Evolutionary conservation across 2,329 filamentous ascomycete genomes (phyloP), one percentile per base, ranked within the genome.

Genomic region (Penicillium psychrosexuale): DNA sequence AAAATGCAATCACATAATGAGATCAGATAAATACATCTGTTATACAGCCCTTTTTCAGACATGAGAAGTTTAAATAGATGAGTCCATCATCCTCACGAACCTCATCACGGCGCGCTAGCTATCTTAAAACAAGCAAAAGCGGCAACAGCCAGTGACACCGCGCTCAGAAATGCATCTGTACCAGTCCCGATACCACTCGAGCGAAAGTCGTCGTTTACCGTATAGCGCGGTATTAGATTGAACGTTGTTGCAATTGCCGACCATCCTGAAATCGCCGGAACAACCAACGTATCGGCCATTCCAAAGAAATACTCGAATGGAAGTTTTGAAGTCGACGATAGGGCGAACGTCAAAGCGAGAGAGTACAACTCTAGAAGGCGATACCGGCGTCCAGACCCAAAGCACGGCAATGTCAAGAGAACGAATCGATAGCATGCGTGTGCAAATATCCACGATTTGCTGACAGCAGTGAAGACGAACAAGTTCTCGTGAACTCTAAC

Each of bases 381-480:
- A 56, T 63, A 55, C n/a, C 61, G 59, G 50, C 62, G 61, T 48
- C 62, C 62, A 55, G 57, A 61, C 37, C 61, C 62, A 55, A 64
- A 64, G 53, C 57, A 59, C 22, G 62, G 61, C 56, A 64, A 57
- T 42, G 62, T 64, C 36, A 64, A 56, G 46, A 64, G 62, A 61
- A 64, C 44, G 47, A 59, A 62, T 56, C 62, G 58, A 59, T 64
- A 64, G 49, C 61, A 50, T 19, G 62, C 62, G 53, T 64, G 62
- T 55, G 62, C 59, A 59, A 63, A 59, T 56, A 64, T 63, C 62
- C 62, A 64, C 45, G 61, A 62, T 52, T 62, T 63, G 59, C 59
- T 64, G 40, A 61, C 59, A 38, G 62, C 57, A 53, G 61, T 64
- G 48, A 64, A 64, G 55, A 62, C 60, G 47, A 64, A 63, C 37